These are phyloP conservation scores for Ascochyta pisi DNA, from an alignment of 2,329 filamentous ascomycete species.

Conservation along the genomic window DNA sequence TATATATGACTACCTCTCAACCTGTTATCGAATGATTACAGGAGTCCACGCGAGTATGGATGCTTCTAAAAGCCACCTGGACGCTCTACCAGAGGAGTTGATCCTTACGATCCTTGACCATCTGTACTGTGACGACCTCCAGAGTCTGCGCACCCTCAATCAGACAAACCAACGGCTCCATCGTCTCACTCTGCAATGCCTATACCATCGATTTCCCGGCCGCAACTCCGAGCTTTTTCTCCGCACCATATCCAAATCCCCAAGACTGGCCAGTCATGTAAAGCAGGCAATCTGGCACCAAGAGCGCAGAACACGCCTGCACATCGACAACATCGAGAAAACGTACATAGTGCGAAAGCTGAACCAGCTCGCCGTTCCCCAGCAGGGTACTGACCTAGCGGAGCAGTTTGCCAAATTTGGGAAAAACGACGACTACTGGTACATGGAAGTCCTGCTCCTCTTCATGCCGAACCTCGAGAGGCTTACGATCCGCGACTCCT, in stretches of 20 bases:
- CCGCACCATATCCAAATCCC: conserved; percentile 5
- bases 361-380: conserved; percentile 2
- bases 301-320: neutral
- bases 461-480: conserved; percentile 1
- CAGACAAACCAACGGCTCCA: conserved; percentile 6
- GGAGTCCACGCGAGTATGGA: neutral
- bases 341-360: neutral
- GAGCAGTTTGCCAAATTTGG: conserved; percentile 5
- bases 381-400: conserved; percentile 7
- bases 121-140: neutral
- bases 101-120: conserved; percentile 2
- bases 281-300: neutral
- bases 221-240: conserved; percentile 9
- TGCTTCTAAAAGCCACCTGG: neutral
- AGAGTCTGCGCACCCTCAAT: neutral
- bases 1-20: neutral
- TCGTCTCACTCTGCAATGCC: neutral
- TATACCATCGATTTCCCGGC: conserved; percentile 12
- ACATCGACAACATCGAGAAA: conserved; percentile 5
- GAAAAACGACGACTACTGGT: conserved; percentile 5
- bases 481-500: neutral
- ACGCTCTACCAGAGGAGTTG: conserved; percentile 9
- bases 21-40: neutral
- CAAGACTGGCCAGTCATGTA: neutral
- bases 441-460: conserved; percentile 6